phyloP scores from a whole-genome alignment of 192 early-diverging fungal species.

The Linnemannia hyalina region DNA sequence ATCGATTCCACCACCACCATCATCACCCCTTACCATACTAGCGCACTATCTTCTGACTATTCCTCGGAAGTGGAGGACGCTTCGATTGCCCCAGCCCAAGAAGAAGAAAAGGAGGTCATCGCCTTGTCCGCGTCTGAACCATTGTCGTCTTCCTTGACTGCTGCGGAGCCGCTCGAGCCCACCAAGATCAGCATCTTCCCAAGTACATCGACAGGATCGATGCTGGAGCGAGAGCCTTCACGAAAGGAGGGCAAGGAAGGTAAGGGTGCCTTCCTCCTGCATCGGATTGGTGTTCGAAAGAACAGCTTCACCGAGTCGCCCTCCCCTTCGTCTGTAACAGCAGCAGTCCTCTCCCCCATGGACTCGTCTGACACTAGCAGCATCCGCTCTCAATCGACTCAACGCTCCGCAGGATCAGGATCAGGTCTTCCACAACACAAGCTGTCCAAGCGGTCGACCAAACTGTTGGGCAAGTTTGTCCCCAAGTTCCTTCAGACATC shows the following conservation, averaged over 20 bases:
- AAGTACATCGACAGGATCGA: not conserved
- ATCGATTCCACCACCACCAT: not conserved
- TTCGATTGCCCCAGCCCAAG: not conserved
- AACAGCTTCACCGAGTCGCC: slow-evolving; percentile 32
- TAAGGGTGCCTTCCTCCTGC: slow-evolving; percentile 27
- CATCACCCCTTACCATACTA: slow-evolving; percentile 6
- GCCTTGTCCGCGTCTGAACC: too few species aligned
- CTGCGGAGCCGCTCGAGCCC: not conserved
- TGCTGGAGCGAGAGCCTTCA: not conserved
- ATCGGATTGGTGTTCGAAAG: slow-evolving; percentile 40
- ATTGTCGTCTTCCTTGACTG: not conserved
- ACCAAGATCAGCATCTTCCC: not conserved
- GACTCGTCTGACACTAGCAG: slow-evolving; percentile 9
- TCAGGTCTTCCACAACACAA: slow-evolving; percentile 1
- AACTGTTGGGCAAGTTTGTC: slow-evolving; percentile 35
- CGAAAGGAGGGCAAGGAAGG: slow-evolving; percentile 10
- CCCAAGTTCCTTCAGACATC: slow-evolving; percentile 46
- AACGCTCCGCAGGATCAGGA: slow-evolving; percentile 9
- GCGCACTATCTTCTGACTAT: not conserved
- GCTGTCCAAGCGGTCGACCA: slow-evolving; percentile 36
- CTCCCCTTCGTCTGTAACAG: not conserved
- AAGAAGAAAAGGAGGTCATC: not conserved
- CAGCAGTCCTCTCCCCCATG: not conserved
- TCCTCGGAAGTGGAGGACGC: not conserved
- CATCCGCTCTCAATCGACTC: slow-evolving; percentile 21